Conservation (phyloP, 306 rosid species). For the Corylus americana region DNA sequence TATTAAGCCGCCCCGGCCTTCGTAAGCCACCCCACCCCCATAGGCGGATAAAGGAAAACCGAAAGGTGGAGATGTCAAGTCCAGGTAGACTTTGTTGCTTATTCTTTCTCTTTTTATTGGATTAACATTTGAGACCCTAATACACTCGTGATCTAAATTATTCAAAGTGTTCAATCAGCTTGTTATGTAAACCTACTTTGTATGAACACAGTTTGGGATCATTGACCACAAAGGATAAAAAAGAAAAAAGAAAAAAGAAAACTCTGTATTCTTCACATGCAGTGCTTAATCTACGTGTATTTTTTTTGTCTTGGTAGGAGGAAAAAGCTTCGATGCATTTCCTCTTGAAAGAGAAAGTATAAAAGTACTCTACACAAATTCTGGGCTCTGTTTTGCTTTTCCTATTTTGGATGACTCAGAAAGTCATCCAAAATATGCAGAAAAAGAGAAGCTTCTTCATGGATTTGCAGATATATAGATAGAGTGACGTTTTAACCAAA, state of each 20-base stretch:
- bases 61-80: not conserved
- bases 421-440: not conserved
- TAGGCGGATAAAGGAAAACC: too few relatives aligned
- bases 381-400: not conserved
- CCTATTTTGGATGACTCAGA: conserved; percentile 2
- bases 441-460: not conserved
- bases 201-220: not conserved
- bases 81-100: too few relatives aligned
- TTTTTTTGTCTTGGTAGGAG: conserved; percentile 24
- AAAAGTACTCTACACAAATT: not conserved
- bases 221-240: not conserved
- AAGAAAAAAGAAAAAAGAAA: not conserved
- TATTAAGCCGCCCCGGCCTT: too few relatives aligned
- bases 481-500: not conserved
- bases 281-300: conserved; percentile 27
- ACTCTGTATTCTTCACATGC: conserved; percentile 4
- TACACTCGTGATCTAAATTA: not conserved
- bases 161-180: too few relatives aligned
- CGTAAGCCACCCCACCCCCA: too few relatives aligned
- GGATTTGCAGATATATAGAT: not conserved
- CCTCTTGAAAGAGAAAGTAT: conserved; percentile 1
- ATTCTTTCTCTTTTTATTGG: too few relatives aligned
- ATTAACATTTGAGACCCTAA: not conserved
- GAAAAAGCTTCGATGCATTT: conserved; percentile 21
- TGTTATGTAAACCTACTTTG: too few relatives aligned